Percentiles rank a stretch among this genome's conserved stretches.
Evolutionary conservation across 2,329 filamentous ascomycete genomes (phyloP).

Genomic region (Paecilomyces dactylethromorphus): DNA sequence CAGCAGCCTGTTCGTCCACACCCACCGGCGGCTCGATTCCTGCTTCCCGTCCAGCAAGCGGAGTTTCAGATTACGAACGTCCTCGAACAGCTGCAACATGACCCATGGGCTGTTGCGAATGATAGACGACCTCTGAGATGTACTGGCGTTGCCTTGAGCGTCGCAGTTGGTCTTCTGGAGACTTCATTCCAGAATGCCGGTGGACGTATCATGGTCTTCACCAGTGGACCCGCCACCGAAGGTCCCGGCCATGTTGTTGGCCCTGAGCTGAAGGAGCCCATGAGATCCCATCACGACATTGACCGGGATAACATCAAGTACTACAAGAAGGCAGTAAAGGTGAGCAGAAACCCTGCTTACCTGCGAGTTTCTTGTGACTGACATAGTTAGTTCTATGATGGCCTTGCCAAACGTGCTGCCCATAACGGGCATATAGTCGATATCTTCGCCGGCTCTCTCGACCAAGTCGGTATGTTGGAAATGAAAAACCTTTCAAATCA

Average conservation of each 20-base stretch:
- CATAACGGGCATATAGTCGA: constrained; percentile 98
- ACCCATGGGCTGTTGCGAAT: constrained; percentile 94
- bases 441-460: constrained; percentile 93
- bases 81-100: constrained; percentile 89
- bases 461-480: constrained; percentile 93
- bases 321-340: constrained; percentile 98
- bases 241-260: constrained; percentile 96
- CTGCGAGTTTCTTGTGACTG: constrained; percentile 9
- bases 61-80: constrained; percentile 97
- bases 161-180: constrained; percentile 86
- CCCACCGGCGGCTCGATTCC: constrained; percentile 76
- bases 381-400: constrained; percentile 76
- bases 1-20: constrained; percentile 67
- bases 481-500: constrained; percentile 98
- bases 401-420: constrained; percentile 83
- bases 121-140: constrained; percentile 87
- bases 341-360: constrained; percentile 31
- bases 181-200: constrained; percentile 94
- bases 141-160: constrained; percentile 92
- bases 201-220: constrained; percentile 94
- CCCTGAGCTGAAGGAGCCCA: constrained; percentile 89
- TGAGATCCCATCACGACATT: constrained; percentile 97
- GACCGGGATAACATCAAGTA: constrained; percentile 99
- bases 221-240: constrained; percentile 89
- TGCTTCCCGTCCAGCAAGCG: constrained; percentile 89